Evolutionary conservation across 1,284 basidiomycete genomes (phyloP), one percentile per base, ranked within the genome.

Genomic region (Meripilus lineatus): DNA sequence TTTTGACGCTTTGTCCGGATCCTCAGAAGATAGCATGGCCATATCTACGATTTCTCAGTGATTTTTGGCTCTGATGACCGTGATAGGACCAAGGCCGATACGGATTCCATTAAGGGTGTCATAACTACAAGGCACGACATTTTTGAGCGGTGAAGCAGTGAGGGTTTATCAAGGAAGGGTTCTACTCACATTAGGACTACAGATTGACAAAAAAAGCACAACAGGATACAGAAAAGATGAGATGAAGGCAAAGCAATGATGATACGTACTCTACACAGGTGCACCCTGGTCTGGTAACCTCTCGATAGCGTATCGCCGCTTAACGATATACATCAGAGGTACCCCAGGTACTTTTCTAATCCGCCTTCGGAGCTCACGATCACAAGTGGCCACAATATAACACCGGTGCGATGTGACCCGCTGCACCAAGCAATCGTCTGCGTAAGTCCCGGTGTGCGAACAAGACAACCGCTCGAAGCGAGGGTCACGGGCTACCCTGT

Each of bases 381-480:
- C 96, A 62, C 96, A 99, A 25, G 96, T 99, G 14, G 96, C 96
- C 22, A 99, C 94, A 56, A 99, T 88, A 65, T 92, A 99, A 67
- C 95, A 98, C 63, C 93, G 90, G 70, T 95, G 93, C 18, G 92
- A 82, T 3, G 88, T 91, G 14, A 98, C 91, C 26, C 96, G 83
- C 60, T 99, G 89, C 15, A 99, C 87, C 23, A 99, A 79, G 64
- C 96, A 99, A 71, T 99, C 96, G 63, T 99, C 96, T 17, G 96
- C 96, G 61, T 99, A 99, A 11, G 93, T 97, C 13, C 96, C 96
- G 13, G 81, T 76, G 64, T 99, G 95, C 38, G 88, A 84, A 66
- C 96, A 99, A 43, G 80, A 79, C 30, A 99, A 72, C 32, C 95
- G 81, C 61, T 99, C 95, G 58, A 99, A 99, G 30, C 96, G 81